Conservation (phyloP, 2,329 filamentous ascomycete species). For the Rosellinia necatrix region DNA sequence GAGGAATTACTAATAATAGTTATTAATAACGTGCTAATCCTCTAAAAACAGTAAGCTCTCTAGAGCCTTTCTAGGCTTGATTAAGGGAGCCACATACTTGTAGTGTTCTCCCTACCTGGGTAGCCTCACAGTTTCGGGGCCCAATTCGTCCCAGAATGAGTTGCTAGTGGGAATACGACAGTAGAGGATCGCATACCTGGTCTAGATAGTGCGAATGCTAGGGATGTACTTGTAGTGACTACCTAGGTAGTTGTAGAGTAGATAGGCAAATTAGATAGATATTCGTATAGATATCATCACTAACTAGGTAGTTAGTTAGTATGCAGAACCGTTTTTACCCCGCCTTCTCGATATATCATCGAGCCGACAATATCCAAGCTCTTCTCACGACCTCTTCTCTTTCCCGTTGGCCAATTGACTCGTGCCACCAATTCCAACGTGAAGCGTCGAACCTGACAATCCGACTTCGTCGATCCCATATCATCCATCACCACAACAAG, state of each 20-base stretch:
- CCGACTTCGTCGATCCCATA: background rate
- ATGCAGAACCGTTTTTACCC: no score
- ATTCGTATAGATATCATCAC: no score
- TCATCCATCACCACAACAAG: background rate
- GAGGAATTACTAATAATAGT: constrained; percentile 8
- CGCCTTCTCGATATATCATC: constrained; percentile 10
- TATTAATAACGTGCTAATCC: constrained; percentile 2
- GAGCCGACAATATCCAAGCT: constrained; percentile 1
- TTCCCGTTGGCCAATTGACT: background rate
- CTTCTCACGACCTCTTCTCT: background rate
- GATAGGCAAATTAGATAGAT: no score
- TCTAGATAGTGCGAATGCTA: no score
- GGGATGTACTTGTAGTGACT: no score
- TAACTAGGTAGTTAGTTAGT: no score
- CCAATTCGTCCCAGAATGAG: background rate
- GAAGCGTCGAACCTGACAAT: background rate
- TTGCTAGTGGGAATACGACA: constrained; percentile 1
- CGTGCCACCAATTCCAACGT: background rate
- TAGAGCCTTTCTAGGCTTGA: background rate
- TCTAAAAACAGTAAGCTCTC: constrained; percentile 22
- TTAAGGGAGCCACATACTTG: no score
- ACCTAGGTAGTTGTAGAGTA: no score
- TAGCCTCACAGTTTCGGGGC: constrained; percentile 2
- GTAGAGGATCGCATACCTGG: background rate
- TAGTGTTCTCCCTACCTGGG: no score